Evolutionary conservation across 2,329 filamentous ascomycete genomes (phyloP).

Genomic region (Penicillium sp.): DNA sequence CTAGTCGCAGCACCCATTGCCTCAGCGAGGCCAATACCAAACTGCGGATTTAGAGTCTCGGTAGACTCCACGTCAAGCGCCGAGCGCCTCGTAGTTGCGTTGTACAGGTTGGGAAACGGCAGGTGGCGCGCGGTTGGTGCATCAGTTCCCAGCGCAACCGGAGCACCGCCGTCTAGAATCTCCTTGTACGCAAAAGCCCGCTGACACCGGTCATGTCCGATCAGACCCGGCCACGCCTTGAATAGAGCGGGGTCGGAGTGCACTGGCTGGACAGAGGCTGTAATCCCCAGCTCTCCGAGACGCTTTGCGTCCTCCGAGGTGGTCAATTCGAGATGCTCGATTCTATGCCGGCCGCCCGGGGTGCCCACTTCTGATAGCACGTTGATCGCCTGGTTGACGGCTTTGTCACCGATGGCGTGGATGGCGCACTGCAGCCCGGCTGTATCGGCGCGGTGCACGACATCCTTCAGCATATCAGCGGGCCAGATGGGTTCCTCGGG

Average conservation of each 20-base stretch:
- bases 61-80: conserved; percentile 42
- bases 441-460: conserved; percentile 48
- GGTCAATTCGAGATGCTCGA: conserved; percentile 57
- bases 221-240: conserved; percentile 50
- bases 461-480: conserved; percentile 43
- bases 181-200: conserved; percentile 57
- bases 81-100: conserved; percentile 53
- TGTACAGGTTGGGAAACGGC: conserved; percentile 53
- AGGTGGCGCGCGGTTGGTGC: conserved; percentile 53
- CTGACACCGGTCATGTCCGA: conserved; percentile 48
- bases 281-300: conserved; percentile 51
- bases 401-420: conserved; percentile 57
- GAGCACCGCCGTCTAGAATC: conserved; percentile 49
- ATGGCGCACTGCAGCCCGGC: conserved; percentile 54
- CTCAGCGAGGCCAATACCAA: conserved; percentile 45
- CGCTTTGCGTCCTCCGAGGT: conserved; percentile 51
- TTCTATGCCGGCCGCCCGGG: conserved; percentile 48
- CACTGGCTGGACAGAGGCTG: conserved; percentile 44
- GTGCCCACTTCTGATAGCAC: conserved; percentile 31
- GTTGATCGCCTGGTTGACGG: conserved; percentile 52
- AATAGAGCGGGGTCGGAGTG: conserved; percentile 51
- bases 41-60: conserved; percentile 48
- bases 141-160: conserved; percentile 53
- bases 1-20: conserved; percentile 50
- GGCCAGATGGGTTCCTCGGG: conserved; percentile 50